Conservation (phyloP, 371 early-diverging fungal species). For the Phascolomyces articulosus region DNA sequence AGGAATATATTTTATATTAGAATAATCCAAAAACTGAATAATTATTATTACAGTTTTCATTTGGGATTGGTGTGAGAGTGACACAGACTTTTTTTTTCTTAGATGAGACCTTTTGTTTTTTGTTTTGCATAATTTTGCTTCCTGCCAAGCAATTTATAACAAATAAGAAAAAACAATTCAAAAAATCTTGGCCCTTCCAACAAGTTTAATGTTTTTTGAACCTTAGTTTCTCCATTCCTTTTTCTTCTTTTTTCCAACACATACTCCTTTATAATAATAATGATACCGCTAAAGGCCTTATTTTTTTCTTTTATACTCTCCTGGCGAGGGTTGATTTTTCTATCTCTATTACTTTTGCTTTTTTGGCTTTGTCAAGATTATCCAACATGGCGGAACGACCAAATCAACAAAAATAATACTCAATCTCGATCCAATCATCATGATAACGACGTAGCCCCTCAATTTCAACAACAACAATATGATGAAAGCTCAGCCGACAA, state of each 20-base stretch:
- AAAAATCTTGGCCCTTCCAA: background rate
- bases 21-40: too few species aligned
- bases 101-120: too few species aligned
- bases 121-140: background rate
- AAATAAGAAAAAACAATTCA: too few species aligned
- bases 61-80: background rate
- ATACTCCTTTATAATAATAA: background rate
- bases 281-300: background rate
- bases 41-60: too few species aligned
- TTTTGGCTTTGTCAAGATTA: conserved; percentile 13
- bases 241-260: background rate
- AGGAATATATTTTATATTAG: background rate
- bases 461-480: background rate
- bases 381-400: conserved; percentile 18
- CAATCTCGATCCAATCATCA: background rate
- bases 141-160: background rate
- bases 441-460: background rate
- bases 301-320: background rate
- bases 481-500: background rate
- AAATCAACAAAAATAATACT: background rate
- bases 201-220: too few species aligned
- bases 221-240: background rate
- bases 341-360: conserved; percentile 7
- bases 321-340: background rate
- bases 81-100: background rate